Base-by-base conservation (phyloP, 1,284 basidiomycete species). In the Cutaneotrichosporon spelunceum region DNA sequence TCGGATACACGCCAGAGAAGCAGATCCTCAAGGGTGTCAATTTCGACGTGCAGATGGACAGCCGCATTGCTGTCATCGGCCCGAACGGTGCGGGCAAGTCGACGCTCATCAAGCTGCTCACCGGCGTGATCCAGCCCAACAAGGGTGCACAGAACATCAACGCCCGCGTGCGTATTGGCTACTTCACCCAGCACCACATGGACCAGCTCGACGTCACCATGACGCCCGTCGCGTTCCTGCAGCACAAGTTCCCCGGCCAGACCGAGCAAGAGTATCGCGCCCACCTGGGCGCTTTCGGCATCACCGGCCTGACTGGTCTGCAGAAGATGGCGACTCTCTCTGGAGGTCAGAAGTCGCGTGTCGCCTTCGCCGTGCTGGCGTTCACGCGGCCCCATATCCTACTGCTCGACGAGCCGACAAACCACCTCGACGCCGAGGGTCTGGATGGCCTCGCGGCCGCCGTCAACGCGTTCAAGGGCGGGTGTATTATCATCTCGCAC, bases 181-280 rank as follows among this genome's bases (percentile, higher is more conserved):
- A 97, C 82, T 97, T 97, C 78, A 91, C 93, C 16, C 96, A 99
- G 75, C 96, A 99, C 78, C 96, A 99, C 76, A 89, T 99, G 57
- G 96, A 99, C 78, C 89, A 90, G 56, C 85, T 99, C 61, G 86
- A 88, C 61, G 86, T 93, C 0, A 84, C 83, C 4, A 85, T 95
- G 84, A 88, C 87, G 14, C 90, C 94, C 0, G 96, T 99, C 9
- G 88, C 91, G 69, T 98, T 97, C 82, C 82, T 99, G 30, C 90
- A 91, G 21, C 86, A 87, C 45, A 90, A 86, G 72, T 97, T 91
- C 82, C 96, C 96, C 0, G 96, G 96, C 2, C 90, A 89, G 80
- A 91, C 87, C 6, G 96, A 98, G 78, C 95, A 98, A 76, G 96
- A 99, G 78, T 99, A 99, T 78, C 86, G 96, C 66, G 81, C 81